Conservation (phyloP, 306 rosid genomes). For the Cercis canadensis region DNA sequence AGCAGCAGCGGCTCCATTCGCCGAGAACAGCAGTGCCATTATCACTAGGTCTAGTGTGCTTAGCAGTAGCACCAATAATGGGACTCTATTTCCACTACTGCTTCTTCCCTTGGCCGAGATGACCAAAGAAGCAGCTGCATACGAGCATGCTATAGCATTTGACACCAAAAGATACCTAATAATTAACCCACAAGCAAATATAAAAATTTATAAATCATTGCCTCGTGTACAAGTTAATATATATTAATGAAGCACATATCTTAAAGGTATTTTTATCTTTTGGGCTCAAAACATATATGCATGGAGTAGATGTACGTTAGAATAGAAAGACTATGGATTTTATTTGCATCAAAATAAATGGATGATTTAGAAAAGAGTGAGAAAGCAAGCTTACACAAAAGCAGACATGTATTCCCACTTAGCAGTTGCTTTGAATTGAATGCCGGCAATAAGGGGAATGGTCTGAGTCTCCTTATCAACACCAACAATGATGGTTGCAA, state of each 20-base stretch:
- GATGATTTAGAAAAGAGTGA: not conserved
- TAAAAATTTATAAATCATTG: too few relatives aligned
- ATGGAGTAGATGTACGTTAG: too few relatives aligned
- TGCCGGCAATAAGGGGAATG: conserved; percentile 51
- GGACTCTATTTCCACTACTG: conserved; percentile 15
- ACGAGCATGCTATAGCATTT: conserved; percentile 64
- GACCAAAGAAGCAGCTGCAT: conserved; percentile 54
- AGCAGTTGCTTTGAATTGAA: conserved; percentile 58
- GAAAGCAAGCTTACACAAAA: conserved; percentile 48
- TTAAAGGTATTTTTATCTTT: too few relatives aligned
- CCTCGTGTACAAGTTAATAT: too few relatives aligned
- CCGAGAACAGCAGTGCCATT: conserved; percentile 54
- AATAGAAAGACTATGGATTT: too few relatives aligned
- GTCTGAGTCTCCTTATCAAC: conserved; percentile 48
- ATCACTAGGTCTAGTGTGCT: conserved; percentile 46
- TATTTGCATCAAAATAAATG: too few relatives aligned
- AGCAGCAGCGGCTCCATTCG: conserved; percentile 65
- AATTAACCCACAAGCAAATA: not conserved
- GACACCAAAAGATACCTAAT: conserved; percentile 64
- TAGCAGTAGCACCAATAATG: conserved; percentile 35
- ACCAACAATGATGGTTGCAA: conserved; percentile 54
- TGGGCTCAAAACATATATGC: too few relatives aligned
- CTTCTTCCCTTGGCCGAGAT: conserved; percentile 32
- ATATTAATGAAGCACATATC: too few relatives aligned
- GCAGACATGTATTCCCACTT: conserved; percentile 77